A percentile compares a stretch with the other conserved stretches of the same genome.
Evolutionary conservation across 2,329 filamentous ascomycete species (phyloP).

Genomic region (Incumbomyces delicatus): DNA sequence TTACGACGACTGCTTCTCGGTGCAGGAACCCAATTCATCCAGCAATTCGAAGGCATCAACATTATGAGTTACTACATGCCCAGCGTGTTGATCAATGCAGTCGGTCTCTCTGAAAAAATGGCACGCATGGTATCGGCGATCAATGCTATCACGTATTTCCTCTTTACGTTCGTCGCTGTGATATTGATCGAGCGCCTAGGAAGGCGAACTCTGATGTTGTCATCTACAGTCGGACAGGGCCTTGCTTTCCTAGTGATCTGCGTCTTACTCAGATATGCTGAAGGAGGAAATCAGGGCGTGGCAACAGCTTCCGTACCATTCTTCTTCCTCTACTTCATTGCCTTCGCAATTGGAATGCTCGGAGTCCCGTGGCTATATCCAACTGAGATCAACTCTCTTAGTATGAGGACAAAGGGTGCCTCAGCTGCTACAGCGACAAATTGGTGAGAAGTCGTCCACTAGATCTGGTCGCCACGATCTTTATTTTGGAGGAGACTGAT

Average conservation of each 20-base stretch:
- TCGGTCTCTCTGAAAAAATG: conserved; percentile 44
- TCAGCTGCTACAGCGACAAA: conserved; percentile 42
- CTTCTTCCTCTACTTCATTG: conserved; percentile 47
- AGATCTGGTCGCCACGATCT: background rate
- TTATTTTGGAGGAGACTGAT: no score
- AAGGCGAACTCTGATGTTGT: conserved; percentile 51
- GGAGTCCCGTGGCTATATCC: conserved; percentile 40
- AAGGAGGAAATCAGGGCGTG: conserved; percentile 19
- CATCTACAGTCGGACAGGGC: conserved; percentile 42
- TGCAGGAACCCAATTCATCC: conserved; percentile 12
- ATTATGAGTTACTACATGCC: conserved; percentile 45
- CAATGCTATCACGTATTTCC: conserved; percentile 41
- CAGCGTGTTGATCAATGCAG: conserved; percentile 49
- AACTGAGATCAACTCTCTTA: conserved; percentile 41
- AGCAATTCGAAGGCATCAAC: conserved; percentile 38
- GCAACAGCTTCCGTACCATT: conserved; percentile 35
- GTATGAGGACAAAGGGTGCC: conserved; percentile 41
- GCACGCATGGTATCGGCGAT: conserved; percentile 49
- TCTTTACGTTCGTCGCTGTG: conserved; percentile 39
- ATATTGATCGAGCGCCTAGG: conserved; percentile 43
- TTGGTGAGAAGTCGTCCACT: conserved; percentile 33
- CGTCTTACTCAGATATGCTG: conserved; percentile 36
- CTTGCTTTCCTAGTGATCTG: conserved; percentile 45
- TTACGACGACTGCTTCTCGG: background rate
- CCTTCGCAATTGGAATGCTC: conserved; percentile 43